phyloP scores from a whole-genome alignment of 169 alveolate species.

The Plasmodium adleri region DNA sequence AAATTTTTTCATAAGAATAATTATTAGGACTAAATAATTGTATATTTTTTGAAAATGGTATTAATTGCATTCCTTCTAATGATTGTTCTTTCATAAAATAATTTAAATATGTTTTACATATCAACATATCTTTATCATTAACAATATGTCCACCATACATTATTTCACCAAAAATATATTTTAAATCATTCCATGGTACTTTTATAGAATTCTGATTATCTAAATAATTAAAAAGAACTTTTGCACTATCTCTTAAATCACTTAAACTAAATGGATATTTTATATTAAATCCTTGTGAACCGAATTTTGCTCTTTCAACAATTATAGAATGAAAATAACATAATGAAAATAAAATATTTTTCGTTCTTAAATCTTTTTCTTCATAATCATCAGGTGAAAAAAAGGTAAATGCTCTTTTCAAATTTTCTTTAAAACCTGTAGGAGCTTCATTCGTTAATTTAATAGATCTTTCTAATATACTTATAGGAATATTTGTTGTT shows the following conservation, averaged over 20 bases:
- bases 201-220: constrained; percentile 90
- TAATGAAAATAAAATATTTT: constrained; percentile 95
- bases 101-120: constrained; percentile 93
- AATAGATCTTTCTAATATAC: constrained; percentile 96
- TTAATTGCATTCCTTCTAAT: constrained; percentile 94
- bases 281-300: constrained; percentile 98
- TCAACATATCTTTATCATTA: constrained; percentile 96
- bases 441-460: constrained; percentile 98
- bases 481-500: constrained; percentile 93
- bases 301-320: constrained; percentile 97
- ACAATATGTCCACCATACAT: constrained; percentile 99
- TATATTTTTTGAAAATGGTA: constrained; percentile 87
- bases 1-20: constrained; percentile 68
- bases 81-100: constrained; percentile 94
- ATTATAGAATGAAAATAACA: constrained; percentile 97
- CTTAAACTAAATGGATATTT: constrained; percentile 96
- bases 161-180: constrained; percentile 97
- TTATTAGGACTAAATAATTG: constrained; percentile 71
- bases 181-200: constrained; percentile 98
- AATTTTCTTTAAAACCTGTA: constrained; percentile 95
- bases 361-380: constrained; percentile 94
- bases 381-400: constrained; percentile 94
- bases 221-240: constrained; percentile 94
- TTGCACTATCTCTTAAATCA: constrained; percentile 96
- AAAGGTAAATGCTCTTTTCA: constrained; percentile 96